phyloP scores from a whole-genome alignment of 2,329 filamentous ascomycete species.

The Cladorrhinum sp. region DNA sequence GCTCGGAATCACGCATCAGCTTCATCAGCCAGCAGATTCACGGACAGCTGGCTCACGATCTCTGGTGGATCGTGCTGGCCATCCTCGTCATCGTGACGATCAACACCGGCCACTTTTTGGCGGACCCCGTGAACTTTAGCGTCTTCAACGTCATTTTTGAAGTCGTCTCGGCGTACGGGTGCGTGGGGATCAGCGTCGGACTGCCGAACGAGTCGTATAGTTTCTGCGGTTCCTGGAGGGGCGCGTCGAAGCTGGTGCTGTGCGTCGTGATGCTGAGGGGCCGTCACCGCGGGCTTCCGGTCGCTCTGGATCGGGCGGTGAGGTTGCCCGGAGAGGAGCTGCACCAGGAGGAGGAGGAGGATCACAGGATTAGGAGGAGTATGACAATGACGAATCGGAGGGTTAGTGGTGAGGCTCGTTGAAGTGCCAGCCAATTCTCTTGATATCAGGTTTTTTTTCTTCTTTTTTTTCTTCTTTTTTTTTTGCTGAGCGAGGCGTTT shows the following conservation, averaged over 20 bases:
- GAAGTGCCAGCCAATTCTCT: too few relatives aligned
- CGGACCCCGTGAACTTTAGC: slow-evolving; percentile 51
- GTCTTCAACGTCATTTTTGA: slow-evolving; percentile 59
- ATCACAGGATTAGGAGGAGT: slow-evolving; percentile 38
- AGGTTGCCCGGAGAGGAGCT: slow-evolving; percentile 38
- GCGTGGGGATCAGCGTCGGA: slow-evolving; percentile 56
- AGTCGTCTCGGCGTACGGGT: slow-evolving; percentile 56
- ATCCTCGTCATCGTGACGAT: slow-evolving; percentile 58
- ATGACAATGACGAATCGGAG: slow-evolving; percentile 36
- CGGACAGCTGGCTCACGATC: slow-evolving; percentile 60
- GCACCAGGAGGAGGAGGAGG: slow-evolving; percentile 40
- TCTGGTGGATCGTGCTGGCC: slow-evolving; percentile 62
- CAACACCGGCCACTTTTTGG: slow-evolving; percentile 52
- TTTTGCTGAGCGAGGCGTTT: slow-evolving; percentile 1
- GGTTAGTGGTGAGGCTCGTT: slow-evolving; percentile 25
- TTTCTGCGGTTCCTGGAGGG: slow-evolving; percentile 53
- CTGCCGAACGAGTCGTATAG: slow-evolving; percentile 50
- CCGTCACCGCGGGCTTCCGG: slow-evolving; percentile 52
- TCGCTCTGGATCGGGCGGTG: slow-evolving; percentile 54
- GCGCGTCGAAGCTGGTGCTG: slow-evolving; percentile 54
- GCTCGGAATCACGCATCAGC: slow-evolving; percentile 41
- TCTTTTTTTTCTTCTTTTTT: too few relatives aligned
- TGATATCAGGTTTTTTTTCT: too few relatives aligned
- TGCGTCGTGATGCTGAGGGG: slow-evolving; percentile 56
- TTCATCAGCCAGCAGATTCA: slow-evolving; percentile 56